Base-by-base conservation (phyloP, 2,329 filamentous ascomycete genomes). In the Seiridium unicorne region DNA sequence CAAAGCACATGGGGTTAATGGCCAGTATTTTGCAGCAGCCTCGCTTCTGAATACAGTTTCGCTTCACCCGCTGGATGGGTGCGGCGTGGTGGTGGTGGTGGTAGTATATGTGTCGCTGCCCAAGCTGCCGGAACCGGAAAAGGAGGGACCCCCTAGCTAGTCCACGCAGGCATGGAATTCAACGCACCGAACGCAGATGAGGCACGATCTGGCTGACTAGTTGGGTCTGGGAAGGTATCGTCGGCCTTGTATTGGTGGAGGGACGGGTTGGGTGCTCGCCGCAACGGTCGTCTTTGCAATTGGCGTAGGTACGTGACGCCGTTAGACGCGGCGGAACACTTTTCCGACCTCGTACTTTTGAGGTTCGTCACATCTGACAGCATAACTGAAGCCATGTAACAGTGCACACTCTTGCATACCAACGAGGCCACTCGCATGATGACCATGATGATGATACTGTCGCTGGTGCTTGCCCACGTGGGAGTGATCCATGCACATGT, bases 81-180 rank as follows among this genome's bases (percentile, higher is more conserved):
- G n/a, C 7, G 26, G 42, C 44, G 13, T 7, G 54, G 42, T 26
- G 55, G 44, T n/a, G 32, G 32, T 13, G 46, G 32, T 51, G 6
- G 40, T 18, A 13, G 42, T 13, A 26, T 4, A 59, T 59, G 57
- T 59, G 54, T 59, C 38, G 47, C 47, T 59, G 57, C 57, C 57
- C 57, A 59, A 59, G 46, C 55, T 40, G 26, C 36, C 46, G 55
- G 55, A 51, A 36, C 55, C 34, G 44, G 55, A 57, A 47, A 57
- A 31, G 13, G 51, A 35, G 34, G 8, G 32, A 13, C 5, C 13
- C n/a, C 9, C 11, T 8, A 35, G 10, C 11, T 51, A 36, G 32
- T 26, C 11, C 18, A 26, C n/a, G 4, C n/a, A 42, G 38, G 7
- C 7, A 42, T 42, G 38, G 38, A 13, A 13, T 8, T 7, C 38